Evolutionary conservation across 2,329 filamentous ascomycete genomes (phyloP).

Genomic region (Aureobasidium sp.): DNA sequence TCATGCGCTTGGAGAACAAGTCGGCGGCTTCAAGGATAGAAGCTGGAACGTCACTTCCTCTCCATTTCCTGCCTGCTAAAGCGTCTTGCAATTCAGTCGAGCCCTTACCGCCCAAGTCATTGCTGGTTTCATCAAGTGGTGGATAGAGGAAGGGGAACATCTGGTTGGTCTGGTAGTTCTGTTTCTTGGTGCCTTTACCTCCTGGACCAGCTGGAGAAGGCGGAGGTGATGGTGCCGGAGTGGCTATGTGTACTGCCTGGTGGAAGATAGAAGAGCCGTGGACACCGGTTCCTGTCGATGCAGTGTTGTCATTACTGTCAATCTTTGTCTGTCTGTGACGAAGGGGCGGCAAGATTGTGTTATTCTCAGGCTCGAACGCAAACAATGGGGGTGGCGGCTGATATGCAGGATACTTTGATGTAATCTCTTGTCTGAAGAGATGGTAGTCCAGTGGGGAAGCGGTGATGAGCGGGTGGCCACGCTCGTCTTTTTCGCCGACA

Average conservation of each 20-base stretch:
- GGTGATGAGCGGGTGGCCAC: conserved; percentile 82
- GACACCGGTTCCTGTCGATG: conserved; percentile 45
- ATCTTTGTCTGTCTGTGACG: conserved; percentile 67
- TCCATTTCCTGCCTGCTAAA: conserved; percentile 87
- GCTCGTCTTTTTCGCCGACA: conserved; percentile 60
- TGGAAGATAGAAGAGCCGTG: conserved; percentile 80
- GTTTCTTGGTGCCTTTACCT: conserved; percentile 96
- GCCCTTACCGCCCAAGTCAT: conserved; percentile 91
- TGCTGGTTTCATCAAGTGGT: conserved; percentile 88
- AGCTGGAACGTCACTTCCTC: conserved; percentile 92
- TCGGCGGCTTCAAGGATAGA: conserved; percentile 97
- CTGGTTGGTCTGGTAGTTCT: conserved; percentile 99
- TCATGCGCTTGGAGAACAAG: conserved; percentile 88
- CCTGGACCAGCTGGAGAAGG: conserved; percentile 86
- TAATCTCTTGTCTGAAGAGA: conserved; percentile 95
- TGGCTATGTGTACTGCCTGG: conserved; percentile 98
- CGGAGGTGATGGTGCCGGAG: conserved; percentile 93
- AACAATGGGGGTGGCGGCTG: conserved; percentile 87
- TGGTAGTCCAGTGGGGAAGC: conserved; percentile 98
- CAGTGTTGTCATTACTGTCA: conserved; percentile 55
- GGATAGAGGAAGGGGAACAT: conserved; percentile 99
- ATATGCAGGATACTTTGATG: conserved; percentile 97
- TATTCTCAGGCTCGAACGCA: conserved; percentile 90
- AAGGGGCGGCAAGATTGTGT: conserved; percentile 87
- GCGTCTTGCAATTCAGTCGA: conserved; percentile 81